phyloP scores from a whole-genome alignment of 2,329 filamentous ascomycete species.

The Septoria linicola region DNA sequence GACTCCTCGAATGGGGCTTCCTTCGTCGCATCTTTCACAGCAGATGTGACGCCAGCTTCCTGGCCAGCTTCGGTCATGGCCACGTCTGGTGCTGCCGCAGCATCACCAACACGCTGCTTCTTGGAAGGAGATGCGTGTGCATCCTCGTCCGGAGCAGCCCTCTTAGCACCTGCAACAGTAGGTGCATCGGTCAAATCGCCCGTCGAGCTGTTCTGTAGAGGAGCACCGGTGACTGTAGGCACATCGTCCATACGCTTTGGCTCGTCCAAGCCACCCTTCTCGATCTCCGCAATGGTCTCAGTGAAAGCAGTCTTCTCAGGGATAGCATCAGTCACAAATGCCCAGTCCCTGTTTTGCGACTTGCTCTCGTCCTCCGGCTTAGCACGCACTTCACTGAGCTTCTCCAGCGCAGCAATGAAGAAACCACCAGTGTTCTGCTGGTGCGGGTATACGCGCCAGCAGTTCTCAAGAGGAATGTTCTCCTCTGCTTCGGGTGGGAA shows the following conservation, averaged over 20 bases:
- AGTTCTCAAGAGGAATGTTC: constrained; percentile 76
- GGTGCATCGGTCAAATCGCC: constrained; percentile 19
- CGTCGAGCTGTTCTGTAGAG: constrained; percentile 15
- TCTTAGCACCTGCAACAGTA: constrained; percentile 36
- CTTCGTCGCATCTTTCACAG: constrained; percentile 25
- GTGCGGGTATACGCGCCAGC: constrained; percentile 92
- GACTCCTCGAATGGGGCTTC: constrained; percentile 32
- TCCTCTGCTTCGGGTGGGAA: constrained; percentile 66
- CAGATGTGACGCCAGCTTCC: constrained; percentile 22
- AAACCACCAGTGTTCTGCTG: constrained; percentile 95
- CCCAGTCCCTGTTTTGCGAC: constrained; percentile 36
- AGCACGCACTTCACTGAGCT: constrained; percentile 79
- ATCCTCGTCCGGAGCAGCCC: constrained; percentile 43
- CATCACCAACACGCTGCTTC: constrained; percentile 30
- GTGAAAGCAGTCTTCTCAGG: constrained; percentile 31
- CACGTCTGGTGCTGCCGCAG: constrained; percentile 25
- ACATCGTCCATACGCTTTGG: constrained; percentile 16
- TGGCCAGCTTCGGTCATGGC: constrained; percentile 15
- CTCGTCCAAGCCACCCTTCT: constrained; percentile 29
- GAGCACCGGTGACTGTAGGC: constrained; percentile 8
- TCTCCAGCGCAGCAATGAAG: constrained; percentile 94
- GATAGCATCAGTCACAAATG: constrained; percentile 28
- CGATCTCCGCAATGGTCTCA: constrained; percentile 46
- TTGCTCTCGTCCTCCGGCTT: constrained; percentile 65
- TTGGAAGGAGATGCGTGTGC: constrained; percentile 41